Evolutionary conservation across 257 asterid species (phyloP), one percentile per base, ranked within the genome.

Genomic region (Ligustrum vulgare): DNA sequence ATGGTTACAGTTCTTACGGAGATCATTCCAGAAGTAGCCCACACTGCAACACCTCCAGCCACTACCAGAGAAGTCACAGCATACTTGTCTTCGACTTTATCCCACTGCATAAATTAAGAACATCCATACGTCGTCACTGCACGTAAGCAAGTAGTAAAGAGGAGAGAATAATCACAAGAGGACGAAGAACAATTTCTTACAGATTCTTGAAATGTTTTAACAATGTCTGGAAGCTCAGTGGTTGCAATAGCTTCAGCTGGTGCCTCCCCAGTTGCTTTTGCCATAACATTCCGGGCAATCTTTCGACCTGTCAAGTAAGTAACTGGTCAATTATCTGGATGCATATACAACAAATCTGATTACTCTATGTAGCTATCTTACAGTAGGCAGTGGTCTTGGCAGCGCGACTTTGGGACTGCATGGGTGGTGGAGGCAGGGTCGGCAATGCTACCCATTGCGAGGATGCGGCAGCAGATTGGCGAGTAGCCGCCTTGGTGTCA

Each of bases 21-120:
- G 82, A 93, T 75, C 83, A 86, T 71, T 81, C 98, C 96, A 23
- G 92, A 80, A 45, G 89, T 82, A 71, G 84, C 91, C 74, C 86
- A 84, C 16, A 91, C 84, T 16, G 90, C 94, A 49, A 93, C 72
- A 67, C 69, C 82, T 77, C 83, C 92, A 39, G 98, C 93, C 79
- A 85, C 92, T 5, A 77, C 97, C 56, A 93, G 84, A 74, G 97
- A 88, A 81, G 80, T 76, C 75, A 93, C 96, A n/a, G 98, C 98
- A 25, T 93, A 93, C 81, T 93, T 93, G 83, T 93, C 97, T 5
- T 93, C 98, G 34, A 91, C 84, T 84, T 90, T 93, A 49, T 87
- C 93, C 98, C 98, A 93, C 98, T 92, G 80, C 35, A 78, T 22
- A 36, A 74, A 8, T 75, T 33, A 45, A 71, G 66, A 49, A 16